Evolutionary conservation across 345 rosid species (phyloP), one percentile per base, ranked within the genome.

Genomic region (Microthlaspi erraticum): DNA sequence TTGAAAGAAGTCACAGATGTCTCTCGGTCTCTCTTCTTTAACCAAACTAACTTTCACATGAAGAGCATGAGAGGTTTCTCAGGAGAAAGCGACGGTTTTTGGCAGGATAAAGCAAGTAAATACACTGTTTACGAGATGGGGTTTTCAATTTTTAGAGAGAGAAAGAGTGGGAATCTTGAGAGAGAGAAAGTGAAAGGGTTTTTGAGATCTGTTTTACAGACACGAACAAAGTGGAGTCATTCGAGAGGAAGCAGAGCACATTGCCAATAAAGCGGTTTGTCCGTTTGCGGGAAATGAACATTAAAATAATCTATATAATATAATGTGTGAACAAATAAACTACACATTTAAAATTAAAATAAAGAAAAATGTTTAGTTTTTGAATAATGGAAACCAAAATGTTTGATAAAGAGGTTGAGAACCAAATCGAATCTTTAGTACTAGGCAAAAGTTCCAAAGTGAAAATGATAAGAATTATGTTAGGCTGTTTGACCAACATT

Each of bases 11-110:
- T 68, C 74, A 77, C 81, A 65, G 81, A 74, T 81, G 79, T 66
- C 72, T 65, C 72, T 59, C 45, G 37, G 37, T 66, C 54, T 49
- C 37, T 68, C 37, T 68, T 42, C 62, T 72, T 48, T 14, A 71
- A 70, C 78, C 79, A 77, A 81, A 81, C 82, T 78, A 81, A 81
- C 82, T 78, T 82, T 86, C 88, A 83, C 89, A 84, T 83, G 90
- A 66, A 65, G 58, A 73, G 60, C 50, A 77, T 65, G 76, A 71
- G 85, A 52, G 64, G 82, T 79, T 82, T 34, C 41, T 81, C 70
- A 50, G 73, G 26, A 57, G 85, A 86, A 80, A 84, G 78, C 53
- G 79, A 83, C 67, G 53, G 72, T 64, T 59, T 71, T 36, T 64
- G 63, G 55, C 63, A 52, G 55, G 45, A 51, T 20, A 43, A 39